Evolutionary conservation across 2,329 filamentous ascomycete genomes (phyloP).

Genomic region (Metarhizium robertsii): DNA sequence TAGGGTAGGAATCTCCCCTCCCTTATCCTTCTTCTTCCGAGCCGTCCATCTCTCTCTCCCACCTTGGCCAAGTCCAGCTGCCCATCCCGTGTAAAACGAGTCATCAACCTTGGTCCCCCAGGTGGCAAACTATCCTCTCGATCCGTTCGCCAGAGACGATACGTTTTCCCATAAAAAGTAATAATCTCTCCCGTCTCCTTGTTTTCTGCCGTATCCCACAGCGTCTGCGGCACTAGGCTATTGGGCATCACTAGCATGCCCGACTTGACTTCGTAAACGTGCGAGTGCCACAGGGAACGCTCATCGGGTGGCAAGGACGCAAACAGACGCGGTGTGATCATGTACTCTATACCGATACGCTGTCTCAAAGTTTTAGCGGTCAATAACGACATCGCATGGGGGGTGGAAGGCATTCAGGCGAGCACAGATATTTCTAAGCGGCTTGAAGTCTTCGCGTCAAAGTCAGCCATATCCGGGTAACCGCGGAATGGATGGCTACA

Average conservation of each 20-base stretch:
- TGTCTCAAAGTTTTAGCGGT: constrained; percentile 21
- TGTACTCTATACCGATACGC: constrained; percentile 81
- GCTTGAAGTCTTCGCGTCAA: no score
- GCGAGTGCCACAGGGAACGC: constrained; percentile 71
- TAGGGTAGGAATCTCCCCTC: constrained; percentile 30
- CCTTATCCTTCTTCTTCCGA: constrained; percentile 28
- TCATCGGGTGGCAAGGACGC: constrained; percentile 41
- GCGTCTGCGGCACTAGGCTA: constrained; percentile 44
- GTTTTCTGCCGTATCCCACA: constrained; percentile 70
- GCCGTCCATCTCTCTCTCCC: constrained; percentile 33
- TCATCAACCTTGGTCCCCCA: constrained; percentile 45
- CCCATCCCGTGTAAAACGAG: constrained; percentile 36
- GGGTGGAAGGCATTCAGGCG: no score
- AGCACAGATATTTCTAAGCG: no score
- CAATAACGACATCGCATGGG: no score
- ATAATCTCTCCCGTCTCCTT: constrained; percentile 62
- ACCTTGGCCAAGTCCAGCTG: constrained; percentile 40
- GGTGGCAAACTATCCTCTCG: constrained; percentile 47
- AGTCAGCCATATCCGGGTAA: no score
- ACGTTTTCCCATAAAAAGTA: constrained; percentile 72
- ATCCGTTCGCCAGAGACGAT: constrained; percentile 85
- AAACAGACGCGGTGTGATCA: constrained; percentile 66
- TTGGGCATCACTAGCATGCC: constrained; percentile 69
- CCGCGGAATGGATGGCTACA: no score
- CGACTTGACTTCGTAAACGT: constrained; percentile 47